phyloP scores from a whole-genome alignment of 805 yeast species.

The Lipomyces yamadae region DNA sequence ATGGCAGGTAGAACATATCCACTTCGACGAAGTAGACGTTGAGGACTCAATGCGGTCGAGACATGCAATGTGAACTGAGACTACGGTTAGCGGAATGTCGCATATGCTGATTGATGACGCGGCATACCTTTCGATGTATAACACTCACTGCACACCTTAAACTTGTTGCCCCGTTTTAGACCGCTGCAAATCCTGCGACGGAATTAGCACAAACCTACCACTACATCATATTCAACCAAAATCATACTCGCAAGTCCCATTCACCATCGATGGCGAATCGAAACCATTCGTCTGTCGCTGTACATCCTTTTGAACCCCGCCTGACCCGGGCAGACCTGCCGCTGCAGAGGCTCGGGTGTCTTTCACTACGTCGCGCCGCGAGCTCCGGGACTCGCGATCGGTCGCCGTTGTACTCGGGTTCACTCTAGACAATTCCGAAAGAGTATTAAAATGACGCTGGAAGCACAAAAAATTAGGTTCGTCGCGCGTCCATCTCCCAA shows the following conservation, averaged over 20 bases:
- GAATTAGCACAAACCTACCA: background rate
- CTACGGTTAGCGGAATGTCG: background rate
- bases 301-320: background rate
- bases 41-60: slow-evolving; percentile 10
- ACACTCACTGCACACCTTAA: slow-evolving; percentile 6
- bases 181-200: slow-evolving; percentile 8
- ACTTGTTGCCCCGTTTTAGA: slow-evolving; percentile 1
- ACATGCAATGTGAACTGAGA: background rate
- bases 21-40: background rate
- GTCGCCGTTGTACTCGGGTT: background rate
- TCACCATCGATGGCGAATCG: background rate
- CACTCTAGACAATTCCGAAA: background rate
- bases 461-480: background rate
- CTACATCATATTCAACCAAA: background rate
- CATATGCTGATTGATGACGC: background rate
- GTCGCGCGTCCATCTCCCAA: background rate
- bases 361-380: background rate
- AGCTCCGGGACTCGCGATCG: background rate
- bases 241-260: slow-evolving; percentile 14
- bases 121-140: slow-evolving; percentile 7
- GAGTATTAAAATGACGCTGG: slow-evolving; percentile 1
- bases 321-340: background rate
- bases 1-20: slow-evolving; percentile 14
- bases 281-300: background rate
- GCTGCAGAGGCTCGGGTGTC: background rate